Evolutionary conservation across 495 filamentous ascomycete species (phyloP), one percentile per base, ranked within the genome.

Genomic region (Filosporella fistucella): DNA sequence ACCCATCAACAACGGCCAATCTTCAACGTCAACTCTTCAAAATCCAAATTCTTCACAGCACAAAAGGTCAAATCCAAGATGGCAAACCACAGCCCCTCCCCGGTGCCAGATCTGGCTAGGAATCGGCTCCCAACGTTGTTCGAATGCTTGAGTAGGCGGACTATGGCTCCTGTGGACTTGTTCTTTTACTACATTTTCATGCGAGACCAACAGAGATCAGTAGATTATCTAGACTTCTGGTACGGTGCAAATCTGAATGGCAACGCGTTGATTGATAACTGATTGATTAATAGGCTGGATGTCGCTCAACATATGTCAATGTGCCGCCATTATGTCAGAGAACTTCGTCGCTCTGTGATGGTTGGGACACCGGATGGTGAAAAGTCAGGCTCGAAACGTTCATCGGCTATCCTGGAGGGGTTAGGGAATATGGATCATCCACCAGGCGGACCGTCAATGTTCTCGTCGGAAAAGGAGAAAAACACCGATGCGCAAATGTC

Each of bases 111-210:
- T 48, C 49, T 70, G 24, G 62, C 62, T 44, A 81, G 93, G 42
- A 93, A 95, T 61, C 80, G 93, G 29, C 77, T 99, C 10, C 93
- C 93, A 14, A 96, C 87, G 0, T 81, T 97, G 30, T 95, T 93
- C 62, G 93, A 99, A 63, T 93, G 97, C 29, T 74, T 99, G 29
- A 94, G 89, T 57, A 81, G 94, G 42, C 80, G 87, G 35, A 99
- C 93, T 2, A 74, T 91, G 16, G 83, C 94, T 35, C 93, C 93
- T 0, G 91, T 97, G 29, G 94, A 97, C 63, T 78, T 99, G 10
- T 97, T 93, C 71, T 95, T 91, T 2, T 97, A 97, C 74, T 97
- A 97, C 73, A 97, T 99, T 58, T 99, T 95, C 68, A 99, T 99
- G 93, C 78, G 93, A 47, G 94, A 99, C 64, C 90, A 96, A 68